Percentiles rank a stretch among this genome's conserved stretches.
phyloP scores from a whole-genome alignment of 768 basidiomycete genomes.

The Leccinum uliginosum region DNA sequence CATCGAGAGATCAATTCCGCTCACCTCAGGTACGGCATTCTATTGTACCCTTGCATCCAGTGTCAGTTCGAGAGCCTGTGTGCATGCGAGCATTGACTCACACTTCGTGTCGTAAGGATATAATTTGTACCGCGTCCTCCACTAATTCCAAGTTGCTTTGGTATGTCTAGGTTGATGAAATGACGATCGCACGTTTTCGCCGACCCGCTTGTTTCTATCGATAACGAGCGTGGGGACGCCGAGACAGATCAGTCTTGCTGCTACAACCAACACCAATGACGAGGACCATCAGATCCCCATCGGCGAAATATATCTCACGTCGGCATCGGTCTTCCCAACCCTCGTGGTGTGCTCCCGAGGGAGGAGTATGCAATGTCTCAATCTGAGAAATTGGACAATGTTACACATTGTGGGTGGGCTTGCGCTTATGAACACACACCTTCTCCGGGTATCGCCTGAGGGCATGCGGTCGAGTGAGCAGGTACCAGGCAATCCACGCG shows the following conservation, averaged over 20 bases:
- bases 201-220: constrained; percentile 46
- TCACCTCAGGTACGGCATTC: constrained; percentile 53
- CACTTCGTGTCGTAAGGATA: constrained; percentile 50
- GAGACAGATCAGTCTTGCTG: constrained; percentile 56
- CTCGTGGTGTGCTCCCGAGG: constrained; percentile 36
- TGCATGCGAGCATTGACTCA: constrained; percentile 27
- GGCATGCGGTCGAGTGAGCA: constrained; percentile 56
- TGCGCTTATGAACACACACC: no score
- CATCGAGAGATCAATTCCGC: constrained; percentile 12
- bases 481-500: constrained; percentile 54
- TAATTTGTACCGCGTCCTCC: constrained; percentile 56
- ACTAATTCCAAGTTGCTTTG: constrained; percentile 23
- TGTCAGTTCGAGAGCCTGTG: not conserved
- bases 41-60: constrained; percentile 40
- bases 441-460: constrained; percentile 51
- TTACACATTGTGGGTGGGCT: not conserved
- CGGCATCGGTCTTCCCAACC: constrained; percentile 47
- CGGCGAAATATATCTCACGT: constrained; percentile 40
- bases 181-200: constrained; percentile 36
- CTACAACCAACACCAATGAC: constrained; percentile 62
- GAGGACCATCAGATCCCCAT: constrained; percentile 50
- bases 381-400: constrained; percentile 7
- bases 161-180: not conserved
- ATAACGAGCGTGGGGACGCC: constrained; percentile 53
- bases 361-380: constrained; percentile 38